These are phyloP conservation scores for Hanseniaspora hatyaiensis DNA, from an alignment of 805 yeast genomes.

Conservation along the genomic window DNA sequence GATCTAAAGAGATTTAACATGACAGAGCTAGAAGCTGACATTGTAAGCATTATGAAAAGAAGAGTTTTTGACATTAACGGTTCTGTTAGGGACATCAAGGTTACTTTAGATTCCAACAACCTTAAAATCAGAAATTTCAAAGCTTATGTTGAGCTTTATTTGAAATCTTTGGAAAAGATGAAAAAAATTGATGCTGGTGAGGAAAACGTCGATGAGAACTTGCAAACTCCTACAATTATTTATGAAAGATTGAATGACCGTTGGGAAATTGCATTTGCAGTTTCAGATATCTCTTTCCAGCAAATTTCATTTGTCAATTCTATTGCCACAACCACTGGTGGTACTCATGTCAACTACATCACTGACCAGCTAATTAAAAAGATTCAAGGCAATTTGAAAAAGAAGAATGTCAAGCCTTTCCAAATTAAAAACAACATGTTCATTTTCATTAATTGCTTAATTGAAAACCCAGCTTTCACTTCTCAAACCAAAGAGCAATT, in stretches of 20 bases:
- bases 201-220: conserved; percentile 25
- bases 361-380: conserved; percentile 75
- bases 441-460: conserved; percentile 76
- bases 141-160: conserved; percentile 77
- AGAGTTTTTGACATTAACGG: conserved; percentile 95
- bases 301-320: conserved; percentile 96
- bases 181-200: conserved; percentile 31
- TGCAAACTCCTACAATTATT: conserved; percentile 48
- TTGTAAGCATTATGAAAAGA: conserved; percentile 71
- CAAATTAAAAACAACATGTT: conserved; percentile 88
- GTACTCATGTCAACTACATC: conserved; percentile 82
- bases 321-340: conserved; percentile 94
- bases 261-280: conserved; percentile 94
- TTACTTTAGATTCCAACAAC: conserved; percentile 62
- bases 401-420: conserved; percentile 61
- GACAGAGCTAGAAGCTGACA: conserved; percentile 73
- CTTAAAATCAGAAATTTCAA: conserved; percentile 67
- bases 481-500: conserved; percentile 95
- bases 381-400: conserved; percentile 60
- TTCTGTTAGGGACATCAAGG: conserved; percentile 71
- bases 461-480: conserved; percentile 94
- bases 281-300: conserved; percentile 78
- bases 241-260: conserved; percentile 73
- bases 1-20: conserved; percentile 75
- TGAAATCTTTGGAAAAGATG: conserved; percentile 52